Conservation (phyloP, 2,329 filamentous ascomycete species). For the Sordariomycetes sp. region DNA sequence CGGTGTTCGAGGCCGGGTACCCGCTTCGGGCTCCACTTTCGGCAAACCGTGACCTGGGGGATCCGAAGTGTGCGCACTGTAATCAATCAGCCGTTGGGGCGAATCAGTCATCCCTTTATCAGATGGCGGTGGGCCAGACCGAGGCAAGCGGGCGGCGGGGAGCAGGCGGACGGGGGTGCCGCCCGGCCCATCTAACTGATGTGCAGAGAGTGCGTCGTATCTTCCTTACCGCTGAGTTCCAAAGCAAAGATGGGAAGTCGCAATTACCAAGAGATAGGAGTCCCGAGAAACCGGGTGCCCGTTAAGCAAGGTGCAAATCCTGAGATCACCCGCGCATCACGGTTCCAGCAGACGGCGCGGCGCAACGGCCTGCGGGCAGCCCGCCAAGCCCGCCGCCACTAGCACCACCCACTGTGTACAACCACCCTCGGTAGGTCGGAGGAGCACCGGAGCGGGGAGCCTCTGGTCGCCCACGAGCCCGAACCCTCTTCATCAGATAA, state of each 20-base stretch:
- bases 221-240: no score
- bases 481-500: background rate
- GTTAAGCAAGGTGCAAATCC: background rate
- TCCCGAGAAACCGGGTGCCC: background rate
- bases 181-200: no score
- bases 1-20: background rate
- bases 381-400: no score
- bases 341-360: background rate
- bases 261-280: no score
- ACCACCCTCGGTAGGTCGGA: background rate
- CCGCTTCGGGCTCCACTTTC: background rate
- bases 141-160: no score
- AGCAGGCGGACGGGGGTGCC: no score
- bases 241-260: no score
- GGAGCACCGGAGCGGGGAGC: background rate
- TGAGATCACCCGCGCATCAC: conserved; percentile 2
- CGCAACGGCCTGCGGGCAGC: no score
- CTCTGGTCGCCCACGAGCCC: background rate
- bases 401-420: background rate
- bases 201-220: no score
- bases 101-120: background rate
- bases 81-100: background rate
- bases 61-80: background rate
- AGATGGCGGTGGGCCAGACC: background rate
- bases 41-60: background rate